Conservation (phyloP, 257 asterid genomes). For the Pogostemon cablin region DNA sequence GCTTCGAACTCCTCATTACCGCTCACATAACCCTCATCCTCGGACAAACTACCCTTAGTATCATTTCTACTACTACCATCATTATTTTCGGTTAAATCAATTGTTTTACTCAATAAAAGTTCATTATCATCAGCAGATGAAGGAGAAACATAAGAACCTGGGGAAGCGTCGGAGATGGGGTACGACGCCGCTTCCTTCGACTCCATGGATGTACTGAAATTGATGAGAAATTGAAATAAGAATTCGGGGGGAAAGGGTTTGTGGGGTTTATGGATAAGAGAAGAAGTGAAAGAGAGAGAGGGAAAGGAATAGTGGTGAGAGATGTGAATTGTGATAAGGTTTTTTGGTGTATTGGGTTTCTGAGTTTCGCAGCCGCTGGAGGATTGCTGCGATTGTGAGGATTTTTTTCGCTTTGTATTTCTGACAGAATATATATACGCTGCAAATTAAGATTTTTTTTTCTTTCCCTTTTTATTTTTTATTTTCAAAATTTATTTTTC, state of each 20-base stretch:
- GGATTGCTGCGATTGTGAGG: slow-evolving; percentile 31
- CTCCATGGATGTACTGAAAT: slow-evolving; percentile 43
- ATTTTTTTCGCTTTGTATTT: slow-evolving; percentile 22
- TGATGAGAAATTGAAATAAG: slow-evolving; percentile 17
- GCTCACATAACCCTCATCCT: slow-evolving; percentile 62
- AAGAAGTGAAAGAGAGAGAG: slow-evolving; percentile 23
- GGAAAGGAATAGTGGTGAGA: slow-evolving; percentile 10
- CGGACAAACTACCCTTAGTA: slow-evolving; percentile 42
- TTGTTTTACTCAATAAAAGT: slow-evolving; percentile 30
- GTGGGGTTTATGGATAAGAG: slow-evolving; percentile 38
- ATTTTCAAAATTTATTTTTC: too few relatives aligned
- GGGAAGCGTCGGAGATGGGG: slow-evolving; percentile 41
- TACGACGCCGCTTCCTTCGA: slow-evolving; percentile 47
- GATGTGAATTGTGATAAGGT: slow-evolving; percentile 46
- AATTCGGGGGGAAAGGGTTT: slow-evolving; percentile 26
- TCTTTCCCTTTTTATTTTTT: too few relatives aligned
- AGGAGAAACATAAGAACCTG: slow-evolving; percentile 34
- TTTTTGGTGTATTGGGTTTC: slow-evolving; percentile 32
- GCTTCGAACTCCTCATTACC: slow-evolving; percentile 67
- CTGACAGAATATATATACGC: slow-evolving; percentile 7
- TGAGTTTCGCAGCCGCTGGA: slow-evolving; percentile 32
- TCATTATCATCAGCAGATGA: slow-evolving; percentile 33
- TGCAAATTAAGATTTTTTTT: slow-evolving; percentile 1
- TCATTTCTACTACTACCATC: slow-evolving; percentile 32
- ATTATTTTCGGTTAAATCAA: slow-evolving; percentile 26